Conservation (phyloP, 1,139 yeast species). For the Candida sp. region DNA sequence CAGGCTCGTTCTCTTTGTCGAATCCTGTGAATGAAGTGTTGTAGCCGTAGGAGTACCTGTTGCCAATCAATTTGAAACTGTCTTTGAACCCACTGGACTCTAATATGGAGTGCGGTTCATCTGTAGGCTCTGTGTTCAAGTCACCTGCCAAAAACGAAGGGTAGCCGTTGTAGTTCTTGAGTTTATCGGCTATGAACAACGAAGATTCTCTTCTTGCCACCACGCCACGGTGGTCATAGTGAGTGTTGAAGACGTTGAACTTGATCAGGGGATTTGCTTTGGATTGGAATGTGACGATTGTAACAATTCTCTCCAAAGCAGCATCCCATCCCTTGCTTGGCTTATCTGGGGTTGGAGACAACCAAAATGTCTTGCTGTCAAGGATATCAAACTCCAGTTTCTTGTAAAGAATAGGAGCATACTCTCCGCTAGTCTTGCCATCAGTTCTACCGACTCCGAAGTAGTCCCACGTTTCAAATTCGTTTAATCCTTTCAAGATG, state of each 20-base stretch:
- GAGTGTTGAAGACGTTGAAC: conserved; percentile 57
- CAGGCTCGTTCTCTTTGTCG: conserved; percentile 26
- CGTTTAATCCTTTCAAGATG: conserved; percentile 37
- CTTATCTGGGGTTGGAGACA: conserved; percentile 40
- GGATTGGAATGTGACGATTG: conserved; percentile 38
- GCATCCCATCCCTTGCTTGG: conserved; percentile 52
- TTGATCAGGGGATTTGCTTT: conserved; percentile 23
- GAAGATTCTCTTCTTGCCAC: conserved; percentile 53
- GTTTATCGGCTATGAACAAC: conserved; percentile 45
- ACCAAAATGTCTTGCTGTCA: conserved; percentile 46
- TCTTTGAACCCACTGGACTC: conserved; percentile 40
- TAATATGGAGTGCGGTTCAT: conserved; percentile 50
- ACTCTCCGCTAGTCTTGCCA: conserved; percentile 48
- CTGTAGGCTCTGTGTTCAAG: conserved; percentile 58
- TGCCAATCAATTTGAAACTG: conserved; percentile 22
- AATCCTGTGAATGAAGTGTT: conserved; percentile 53
- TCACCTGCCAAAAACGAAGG: conserved; percentile 54
- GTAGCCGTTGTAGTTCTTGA: conserved; percentile 39
- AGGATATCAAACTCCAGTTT: conserved; percentile 32
- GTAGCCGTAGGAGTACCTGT: conserved; percentile 41
- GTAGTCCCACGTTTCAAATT: conserved; percentile 33
- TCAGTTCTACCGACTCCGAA: conserved; percentile 56
- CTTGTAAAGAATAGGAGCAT: conserved; percentile 44
- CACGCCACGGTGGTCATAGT: conserved; percentile 58
- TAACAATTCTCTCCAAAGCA: conserved; percentile 44